Conservation (phyloP, 2,329 filamentous ascomycete genomes). For the Xylaria polymorpha region DNA sequence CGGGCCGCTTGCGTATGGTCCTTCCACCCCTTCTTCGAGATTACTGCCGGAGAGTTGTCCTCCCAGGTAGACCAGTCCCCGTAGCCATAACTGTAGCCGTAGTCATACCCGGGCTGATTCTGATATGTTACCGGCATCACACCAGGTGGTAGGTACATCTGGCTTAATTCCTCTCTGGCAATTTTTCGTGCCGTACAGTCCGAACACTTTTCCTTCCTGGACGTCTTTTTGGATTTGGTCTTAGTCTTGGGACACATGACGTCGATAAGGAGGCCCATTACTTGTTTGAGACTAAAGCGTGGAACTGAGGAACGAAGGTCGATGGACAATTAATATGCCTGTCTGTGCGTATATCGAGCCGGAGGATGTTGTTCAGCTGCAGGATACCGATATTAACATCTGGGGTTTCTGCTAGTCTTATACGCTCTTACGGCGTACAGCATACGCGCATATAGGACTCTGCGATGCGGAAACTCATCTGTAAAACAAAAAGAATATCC, state of each 20-base stretch:
- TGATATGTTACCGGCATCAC: constrained; percentile 7
- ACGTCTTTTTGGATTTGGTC: constrained; percentile 29
- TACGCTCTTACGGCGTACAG: constrained; percentile 11
- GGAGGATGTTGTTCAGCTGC: constrained; percentile 1
- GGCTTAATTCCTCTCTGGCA: constrained; percentile 17
- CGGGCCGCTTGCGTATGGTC: constrained; percentile 38
- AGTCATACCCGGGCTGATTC: constrained; percentile 11
- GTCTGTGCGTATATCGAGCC: neutral
- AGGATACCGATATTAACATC: constrained; percentile 4
- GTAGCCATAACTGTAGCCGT: constrained; percentile 24
- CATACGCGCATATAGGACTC: constrained; percentile 19
- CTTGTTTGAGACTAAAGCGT: constrained; percentile 7
- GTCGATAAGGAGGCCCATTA: constrained; percentile 33
- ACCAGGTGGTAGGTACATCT: constrained; percentile 3
- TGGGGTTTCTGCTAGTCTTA: constrained; percentile 25
- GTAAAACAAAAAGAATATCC: constrained; percentile 2
- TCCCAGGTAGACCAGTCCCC: constrained; percentile 31
- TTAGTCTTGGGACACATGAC: constrained; percentile 34
- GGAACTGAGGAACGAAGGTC: neutral
- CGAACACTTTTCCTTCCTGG: constrained; percentile 26
- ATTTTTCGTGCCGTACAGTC: constrained; percentile 25
- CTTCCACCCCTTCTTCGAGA: constrained; percentile 41
- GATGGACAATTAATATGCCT: neutral
- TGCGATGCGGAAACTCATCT: neutral
- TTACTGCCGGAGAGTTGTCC: constrained; percentile 37